Percentiles rank a stretch among this genome's conserved stretches.
phyloP scores from a whole-genome alignment of 345 rosid genomes.

The Moricandia arvensis region DNA sequence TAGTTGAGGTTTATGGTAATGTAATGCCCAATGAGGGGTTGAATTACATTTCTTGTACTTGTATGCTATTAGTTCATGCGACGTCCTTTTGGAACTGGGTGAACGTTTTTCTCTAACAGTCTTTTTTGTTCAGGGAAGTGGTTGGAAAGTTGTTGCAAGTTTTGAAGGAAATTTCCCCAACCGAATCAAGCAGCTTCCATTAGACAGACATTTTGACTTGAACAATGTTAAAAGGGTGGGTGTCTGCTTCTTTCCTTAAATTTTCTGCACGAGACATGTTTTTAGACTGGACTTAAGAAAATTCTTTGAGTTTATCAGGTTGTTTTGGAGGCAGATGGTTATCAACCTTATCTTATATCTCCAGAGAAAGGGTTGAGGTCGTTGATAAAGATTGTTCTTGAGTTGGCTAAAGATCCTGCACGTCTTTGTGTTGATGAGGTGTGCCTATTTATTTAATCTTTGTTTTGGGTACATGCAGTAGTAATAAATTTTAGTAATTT shows the following conservation, averaged over 20 bases:
- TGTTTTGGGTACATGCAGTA: neutral
- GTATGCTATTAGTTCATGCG: slow-evolving; percentile 13
- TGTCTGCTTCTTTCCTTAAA: slow-evolving; percentile 1
- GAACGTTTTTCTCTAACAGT: neutral
- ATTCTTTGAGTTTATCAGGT: slow-evolving; percentile 4
- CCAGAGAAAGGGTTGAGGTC: slow-evolving; percentile 99
- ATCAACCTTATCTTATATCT: slow-evolving; percentile 98
- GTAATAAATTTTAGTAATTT: slow-evolving; percentile 9
- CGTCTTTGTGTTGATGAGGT: slow-evolving; percentile 97
- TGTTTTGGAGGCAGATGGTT: slow-evolving; percentile 97
- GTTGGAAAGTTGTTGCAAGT: slow-evolving; percentile 97
- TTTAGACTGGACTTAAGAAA: neutral
- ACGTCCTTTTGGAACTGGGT: slow-evolving; percentile 8
- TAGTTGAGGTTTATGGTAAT: neutral
- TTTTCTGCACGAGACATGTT: neutral
- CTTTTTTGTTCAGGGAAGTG: slow-evolving; percentile 66
- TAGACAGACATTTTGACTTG: slow-evolving; percentile 93
- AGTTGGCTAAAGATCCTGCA: slow-evolving; percentile 95
- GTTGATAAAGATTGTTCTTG: slow-evolving; percentile 38
- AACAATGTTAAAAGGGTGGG: slow-evolving; percentile 91
- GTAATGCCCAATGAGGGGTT: neutral
- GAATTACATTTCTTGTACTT: neutral
- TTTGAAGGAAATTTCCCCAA: slow-evolving; percentile 97
- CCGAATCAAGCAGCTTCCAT: slow-evolving; percentile 91
- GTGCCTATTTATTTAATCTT: neutral